A percentile compares a stretch with the other conserved stretches of the same genome.
Evolutionary conservation across 2,329 filamentous ascomycete genomes (phyloP).

Genomic region (Apiospora aurea): DNA sequence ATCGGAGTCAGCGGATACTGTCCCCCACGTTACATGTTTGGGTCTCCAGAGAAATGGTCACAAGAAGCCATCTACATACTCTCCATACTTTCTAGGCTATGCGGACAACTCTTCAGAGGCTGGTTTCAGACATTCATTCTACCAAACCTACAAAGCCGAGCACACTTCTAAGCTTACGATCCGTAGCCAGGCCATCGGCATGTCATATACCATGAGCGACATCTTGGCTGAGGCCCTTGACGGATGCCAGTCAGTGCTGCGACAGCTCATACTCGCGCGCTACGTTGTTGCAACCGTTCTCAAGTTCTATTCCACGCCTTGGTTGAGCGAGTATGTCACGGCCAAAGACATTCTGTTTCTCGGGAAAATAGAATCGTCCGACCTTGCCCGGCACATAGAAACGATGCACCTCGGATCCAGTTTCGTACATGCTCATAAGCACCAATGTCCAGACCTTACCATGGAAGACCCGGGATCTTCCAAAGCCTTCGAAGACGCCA

Average conservation of each 20-base stretch:
- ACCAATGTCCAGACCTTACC: not conserved
- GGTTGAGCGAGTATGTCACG: not conserved
- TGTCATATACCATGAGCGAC: not conserved
- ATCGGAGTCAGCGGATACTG: not conserved
- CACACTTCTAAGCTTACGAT: not conserved
- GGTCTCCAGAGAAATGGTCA: not conserved
- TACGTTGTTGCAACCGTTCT: not conserved
- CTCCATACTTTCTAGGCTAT: not conserved
- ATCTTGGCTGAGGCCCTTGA: not conserved
- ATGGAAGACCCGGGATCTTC: not conserved
- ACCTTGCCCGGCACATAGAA: not conserved
- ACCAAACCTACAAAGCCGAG: not conserved
- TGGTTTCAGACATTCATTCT: not conserved
- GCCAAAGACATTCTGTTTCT: not conserved
- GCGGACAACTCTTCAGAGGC: not conserved
- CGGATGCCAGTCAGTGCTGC: not conserved
- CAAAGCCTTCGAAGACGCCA: slow-evolving; percentile 27
- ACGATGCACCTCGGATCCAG: not conserved
- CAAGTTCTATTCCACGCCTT: not conserved
- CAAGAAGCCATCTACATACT: not conserved
- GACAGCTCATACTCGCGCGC: not conserved
- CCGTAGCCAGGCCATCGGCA: not conserved
- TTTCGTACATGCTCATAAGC: not conserved
- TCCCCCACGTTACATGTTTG: not conserved
- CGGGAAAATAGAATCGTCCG: not conserved